phyloP scores from a whole-genome alignment of 2,329 filamentous ascomycete genomes.

The Shiraia sp. region DNA sequence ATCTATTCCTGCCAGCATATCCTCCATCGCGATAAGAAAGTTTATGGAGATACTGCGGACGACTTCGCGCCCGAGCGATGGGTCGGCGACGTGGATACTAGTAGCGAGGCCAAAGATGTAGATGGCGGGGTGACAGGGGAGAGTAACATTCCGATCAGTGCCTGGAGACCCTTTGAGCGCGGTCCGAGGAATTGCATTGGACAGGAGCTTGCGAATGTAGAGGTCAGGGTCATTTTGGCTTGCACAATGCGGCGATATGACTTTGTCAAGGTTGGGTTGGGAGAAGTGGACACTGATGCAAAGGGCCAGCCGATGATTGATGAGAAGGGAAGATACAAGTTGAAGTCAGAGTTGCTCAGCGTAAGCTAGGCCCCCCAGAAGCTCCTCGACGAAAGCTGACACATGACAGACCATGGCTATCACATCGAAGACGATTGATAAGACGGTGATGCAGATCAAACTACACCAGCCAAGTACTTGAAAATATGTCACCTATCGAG shows the following conservation, averaged over 20 bases:
- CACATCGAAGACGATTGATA: conserved; percentile 38
- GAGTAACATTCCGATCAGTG: conserved; percentile 44
- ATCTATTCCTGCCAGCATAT: conserved; percentile 50
- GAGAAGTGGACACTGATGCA: conserved; percentile 29
- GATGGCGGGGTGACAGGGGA: conserved; percentile 10
- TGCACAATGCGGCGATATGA: conserved; percentile 37
- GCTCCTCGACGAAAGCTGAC: conserved; percentile 6
- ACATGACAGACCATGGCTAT: conserved; percentile 31
- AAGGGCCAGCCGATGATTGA: conserved; percentile 29
- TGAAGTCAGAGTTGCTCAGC: conserved; percentile 37
- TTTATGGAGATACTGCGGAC: conserved; percentile 36
- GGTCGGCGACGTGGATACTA: conserved; percentile 41
- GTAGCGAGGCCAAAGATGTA: conserved; percentile 16
- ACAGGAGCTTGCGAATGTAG: conserved; percentile 60
- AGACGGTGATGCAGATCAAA: conserved; percentile 34
- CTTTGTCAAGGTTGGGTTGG: conserved; percentile 41
- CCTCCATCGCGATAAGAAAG: conserved; percentile 42
- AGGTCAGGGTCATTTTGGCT: conserved; percentile 57
- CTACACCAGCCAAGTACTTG: conserved; percentile 1
- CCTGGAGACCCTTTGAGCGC: conserved; percentile 60
- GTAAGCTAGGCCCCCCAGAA: conserved; percentile 23
- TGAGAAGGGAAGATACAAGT: conserved; percentile 33
- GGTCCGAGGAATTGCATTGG: conserved; percentile 62
- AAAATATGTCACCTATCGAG: too few species aligned
- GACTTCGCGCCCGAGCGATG: conserved; percentile 44